A percentile compares a stretch with the other conserved stretches of the same genome.
phyloP scores from a whole-genome alignment of 345 rosid species.

The Eucalyptus paniculata region DNA sequence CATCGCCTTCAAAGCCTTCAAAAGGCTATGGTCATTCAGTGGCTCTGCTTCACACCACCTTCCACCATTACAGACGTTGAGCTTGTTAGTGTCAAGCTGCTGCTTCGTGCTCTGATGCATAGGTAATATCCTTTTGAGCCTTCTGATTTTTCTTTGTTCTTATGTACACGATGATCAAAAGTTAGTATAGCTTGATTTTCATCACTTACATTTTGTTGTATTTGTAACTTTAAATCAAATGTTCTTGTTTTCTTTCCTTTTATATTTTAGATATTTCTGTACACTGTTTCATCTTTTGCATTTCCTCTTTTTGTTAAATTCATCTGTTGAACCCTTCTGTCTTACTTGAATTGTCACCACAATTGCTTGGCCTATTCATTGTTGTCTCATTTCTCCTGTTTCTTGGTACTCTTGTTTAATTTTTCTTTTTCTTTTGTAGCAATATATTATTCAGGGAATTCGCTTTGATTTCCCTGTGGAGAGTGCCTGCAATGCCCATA shows the following conservation, averaged over 20 bases:
- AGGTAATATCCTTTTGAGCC: conserved; percentile 30
- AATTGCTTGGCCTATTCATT: neutral
- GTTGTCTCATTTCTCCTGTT: neutral
- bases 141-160: neutral
- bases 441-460: conserved; percentile 92
- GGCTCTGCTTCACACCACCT: conserved; percentile 98
- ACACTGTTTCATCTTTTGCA: neutral
- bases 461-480: conserved; percentile 95
- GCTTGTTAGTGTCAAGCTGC: conserved; percentile 59
- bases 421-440: conserved; percentile 25
- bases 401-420: neutral
- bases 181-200: neutral
- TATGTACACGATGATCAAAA: neutral
- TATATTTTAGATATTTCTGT: neutral
- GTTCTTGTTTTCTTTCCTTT: neutral
- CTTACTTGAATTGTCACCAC: neutral
- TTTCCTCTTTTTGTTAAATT: neutral
- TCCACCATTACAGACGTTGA: conserved; percentile 61
- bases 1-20: conserved; percentile 89
- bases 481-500: conserved; percentile 92
- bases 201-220: neutral
- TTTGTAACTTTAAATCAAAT: neutral
- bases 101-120: conserved; percentile 69
- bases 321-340: neutral
- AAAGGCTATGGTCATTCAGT: conserved; percentile 86